Evolutionary conservation across 129 eudicot species (phyloP).

Genomic region (Escallonia rubra): DNA sequence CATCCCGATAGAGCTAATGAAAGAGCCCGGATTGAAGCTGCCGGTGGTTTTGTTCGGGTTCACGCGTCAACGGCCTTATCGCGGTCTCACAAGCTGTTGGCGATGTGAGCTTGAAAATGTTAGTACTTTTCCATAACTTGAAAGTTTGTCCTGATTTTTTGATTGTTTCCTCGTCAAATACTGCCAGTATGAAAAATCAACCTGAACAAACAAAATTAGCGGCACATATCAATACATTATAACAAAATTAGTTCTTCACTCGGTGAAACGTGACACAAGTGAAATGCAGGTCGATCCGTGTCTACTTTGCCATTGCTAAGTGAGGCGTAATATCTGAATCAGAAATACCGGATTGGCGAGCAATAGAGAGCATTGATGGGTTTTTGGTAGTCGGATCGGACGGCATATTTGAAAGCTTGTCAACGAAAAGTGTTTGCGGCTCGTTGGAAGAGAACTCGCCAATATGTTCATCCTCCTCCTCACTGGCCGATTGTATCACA

Average conservation of each 20-base stretch:
- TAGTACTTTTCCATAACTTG: neutral
- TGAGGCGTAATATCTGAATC: conserved; percentile 60
- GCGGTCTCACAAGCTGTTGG: conserved; percentile 74
- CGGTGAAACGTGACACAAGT: too few species aligned
- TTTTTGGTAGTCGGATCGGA: conserved; percentile 64
- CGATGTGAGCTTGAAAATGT: conserved; percentile 62
- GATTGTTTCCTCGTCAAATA: too few species aligned
- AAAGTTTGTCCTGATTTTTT: too few species aligned
- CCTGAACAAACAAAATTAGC: too few species aligned
- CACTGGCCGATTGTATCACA: conserved; percentile 40
- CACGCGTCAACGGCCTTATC: conserved; percentile 74
- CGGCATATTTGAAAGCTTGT: conserved; percentile 65
- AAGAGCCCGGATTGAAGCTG: conserved; percentile 49
- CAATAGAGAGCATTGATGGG: conserved; percentile 27
- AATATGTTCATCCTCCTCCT: conserved; percentile 12
- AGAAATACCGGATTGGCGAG: conserved; percentile 50
- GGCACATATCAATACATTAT: too few species aligned
- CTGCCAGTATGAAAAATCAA: too few species aligned
- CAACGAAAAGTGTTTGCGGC: conserved; percentile 48
- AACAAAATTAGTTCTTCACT: too few species aligned
- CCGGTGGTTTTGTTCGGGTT: conserved; percentile 59
- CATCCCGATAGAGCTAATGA: conserved; percentile 79
- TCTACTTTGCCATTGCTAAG: conserved; percentile 7
- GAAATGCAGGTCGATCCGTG: too few species aligned
- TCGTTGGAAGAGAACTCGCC: conserved; percentile 23